Evolutionary conservation across 495 filamentous ascomycete genomes (phyloP).

Genomic region (Oidiodendron maius): DNA sequence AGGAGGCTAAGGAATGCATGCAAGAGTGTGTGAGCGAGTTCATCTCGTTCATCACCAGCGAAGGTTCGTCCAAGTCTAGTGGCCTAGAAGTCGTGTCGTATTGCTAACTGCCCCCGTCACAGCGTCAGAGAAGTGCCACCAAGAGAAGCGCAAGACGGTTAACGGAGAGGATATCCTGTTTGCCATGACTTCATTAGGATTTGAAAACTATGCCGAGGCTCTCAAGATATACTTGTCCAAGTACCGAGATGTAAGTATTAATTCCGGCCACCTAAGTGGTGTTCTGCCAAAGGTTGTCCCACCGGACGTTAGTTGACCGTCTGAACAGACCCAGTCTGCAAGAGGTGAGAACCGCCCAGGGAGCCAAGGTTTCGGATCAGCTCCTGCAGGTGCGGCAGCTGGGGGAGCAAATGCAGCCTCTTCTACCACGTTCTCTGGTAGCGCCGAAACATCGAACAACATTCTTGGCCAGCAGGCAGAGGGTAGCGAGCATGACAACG

Average conservation of each 20-base stretch:
- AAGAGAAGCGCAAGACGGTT: constrained; percentile 98
- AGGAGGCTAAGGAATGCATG: constrained; percentile 99
- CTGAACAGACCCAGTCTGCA: constrained; percentile 63
- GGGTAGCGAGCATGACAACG: constrained; percentile 48
- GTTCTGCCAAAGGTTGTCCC: constrained; percentile 5
- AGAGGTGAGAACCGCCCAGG: constrained; percentile 65
- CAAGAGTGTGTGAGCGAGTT: constrained; percentile 99
- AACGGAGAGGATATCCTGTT: constrained; percentile 98
- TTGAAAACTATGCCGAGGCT: constrained; percentile 97
- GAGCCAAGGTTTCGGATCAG: constrained; percentile 56
- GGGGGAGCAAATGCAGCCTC: constrained; percentile 39
- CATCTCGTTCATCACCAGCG: constrained; percentile 99
- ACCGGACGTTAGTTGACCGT: constrained; percentile 6
- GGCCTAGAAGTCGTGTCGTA: not conserved
- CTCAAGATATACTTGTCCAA: constrained; percentile 97
- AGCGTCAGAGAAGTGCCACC: constrained; percentile 99
- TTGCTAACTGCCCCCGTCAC: constrained; percentile 9
- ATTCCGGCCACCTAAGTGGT: not conserved
- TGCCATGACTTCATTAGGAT: constrained; percentile 97
- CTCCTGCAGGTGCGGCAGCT: constrained; percentile 35
- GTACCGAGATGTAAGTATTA: constrained; percentile 87
- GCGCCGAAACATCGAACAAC: constrained; percentile 50
- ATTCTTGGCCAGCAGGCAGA: constrained; percentile 52
- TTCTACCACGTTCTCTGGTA: constrained; percentile 46
- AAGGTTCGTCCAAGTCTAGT: constrained; percentile 56